Conservation (phyloP, 768 basidiomycete species). For the Termitomyces sp. region DNA sequence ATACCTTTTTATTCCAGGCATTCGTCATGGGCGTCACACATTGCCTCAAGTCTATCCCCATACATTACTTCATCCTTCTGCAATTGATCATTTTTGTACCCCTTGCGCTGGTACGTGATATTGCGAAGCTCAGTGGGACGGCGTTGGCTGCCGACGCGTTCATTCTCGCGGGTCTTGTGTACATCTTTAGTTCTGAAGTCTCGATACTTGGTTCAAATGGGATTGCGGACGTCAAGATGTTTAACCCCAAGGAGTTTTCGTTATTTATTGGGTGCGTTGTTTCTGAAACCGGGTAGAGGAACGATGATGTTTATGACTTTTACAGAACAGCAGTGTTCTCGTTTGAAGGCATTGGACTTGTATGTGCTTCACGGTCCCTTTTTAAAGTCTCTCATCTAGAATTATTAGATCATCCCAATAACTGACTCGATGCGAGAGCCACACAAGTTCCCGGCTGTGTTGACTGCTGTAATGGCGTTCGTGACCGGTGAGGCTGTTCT, state of each 20-base stretch:
- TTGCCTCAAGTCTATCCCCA: slow-evolving; percentile 61
- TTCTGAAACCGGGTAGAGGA: background rate
- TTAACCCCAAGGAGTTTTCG: slow-evolving; percentile 88
- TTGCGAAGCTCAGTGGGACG: slow-evolving; percentile 91
- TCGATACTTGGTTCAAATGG: slow-evolving; percentile 62
- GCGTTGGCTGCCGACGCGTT: slow-evolving; percentile 93
- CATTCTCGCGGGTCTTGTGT: slow-evolving; percentile 83
- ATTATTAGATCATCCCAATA: slow-evolving; percentile 78
- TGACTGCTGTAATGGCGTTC: slow-evolving; percentile 91
- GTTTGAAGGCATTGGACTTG: slow-evolving; percentile 95
- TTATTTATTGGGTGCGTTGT: slow-evolving; percentile 79
- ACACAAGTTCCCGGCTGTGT: slow-evolving; percentile 81
- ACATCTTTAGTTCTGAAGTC: slow-evolving; percentile 86
- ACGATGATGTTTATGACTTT: background rate
- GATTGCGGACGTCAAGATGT: slow-evolving; percentile 73
- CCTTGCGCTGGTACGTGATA: slow-evolving; percentile 81
- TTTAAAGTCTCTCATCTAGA: background rate
- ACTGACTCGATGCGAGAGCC: slow-evolving; percentile 97
- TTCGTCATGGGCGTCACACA: slow-evolving; percentile 80
- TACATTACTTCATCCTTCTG: slow-evolving; percentile 76
- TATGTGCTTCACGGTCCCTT: slow-evolving; percentile 26
- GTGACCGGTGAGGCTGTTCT: slow-evolving; percentile 48
- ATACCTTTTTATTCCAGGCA: slow-evolving; percentile 40
- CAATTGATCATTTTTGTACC: slow-evolving; percentile 89
- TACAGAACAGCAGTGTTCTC: slow-evolving; percentile 93